These are phyloP conservation scores for Suhomyces chickasaworum DNA, from an alignment of 1,139 yeast genomes.

Conservation along the genomic window DNA sequence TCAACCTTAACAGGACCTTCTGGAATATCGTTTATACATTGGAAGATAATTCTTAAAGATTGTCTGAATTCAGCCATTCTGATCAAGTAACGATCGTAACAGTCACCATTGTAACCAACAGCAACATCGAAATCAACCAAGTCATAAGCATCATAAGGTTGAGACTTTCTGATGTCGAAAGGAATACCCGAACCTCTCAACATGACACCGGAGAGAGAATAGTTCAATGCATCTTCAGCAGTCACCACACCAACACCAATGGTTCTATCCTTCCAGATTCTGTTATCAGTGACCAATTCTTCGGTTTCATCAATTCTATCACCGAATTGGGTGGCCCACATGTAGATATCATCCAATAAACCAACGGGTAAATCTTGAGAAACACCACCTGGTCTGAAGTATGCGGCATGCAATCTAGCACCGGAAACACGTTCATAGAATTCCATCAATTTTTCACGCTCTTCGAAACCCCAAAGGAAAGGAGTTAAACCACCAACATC, in stretches of 20 bases:
- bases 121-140: slow-evolving; percentile 84
- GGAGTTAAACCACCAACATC: slow-evolving; percentile 95
- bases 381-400: slow-evolving; percentile 92
- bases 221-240: slow-evolving; percentile 86
- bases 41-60: slow-evolving; percentile 84
- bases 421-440: slow-evolving; percentile 91
- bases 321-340: slow-evolving; percentile 97
- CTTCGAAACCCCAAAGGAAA: slow-evolving; percentile 93
- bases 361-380: slow-evolving; percentile 88
- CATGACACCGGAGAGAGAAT: slow-evolving; percentile 84
- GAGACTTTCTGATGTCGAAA: slow-evolving; percentile 81
- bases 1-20: slow-evolving; percentile 92
- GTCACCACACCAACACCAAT: slow-evolving; percentile 76
- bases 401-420: slow-evolving; percentile 87
- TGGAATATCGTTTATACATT: slow-evolving; percentile 89
- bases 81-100: slow-evolving; percentile 84
- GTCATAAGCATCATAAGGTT: slow-evolving; percentile 90
- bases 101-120: slow-evolving; percentile 86
- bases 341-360: slow-evolving; percentile 82
- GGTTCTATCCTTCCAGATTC: slow-evolving; percentile 92
- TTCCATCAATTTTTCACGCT: slow-evolving; percentile 91
- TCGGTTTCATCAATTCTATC: slow-evolving; percentile 90
- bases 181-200: slow-evolving; percentile 90
- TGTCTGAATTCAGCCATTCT: slow-evolving; percentile 95
- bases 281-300: slow-evolving; percentile 85